Conservation (phyloP, 371 early-diverging fungal genomes). For the Batrachochytrium dendrobatidis region DNA sequence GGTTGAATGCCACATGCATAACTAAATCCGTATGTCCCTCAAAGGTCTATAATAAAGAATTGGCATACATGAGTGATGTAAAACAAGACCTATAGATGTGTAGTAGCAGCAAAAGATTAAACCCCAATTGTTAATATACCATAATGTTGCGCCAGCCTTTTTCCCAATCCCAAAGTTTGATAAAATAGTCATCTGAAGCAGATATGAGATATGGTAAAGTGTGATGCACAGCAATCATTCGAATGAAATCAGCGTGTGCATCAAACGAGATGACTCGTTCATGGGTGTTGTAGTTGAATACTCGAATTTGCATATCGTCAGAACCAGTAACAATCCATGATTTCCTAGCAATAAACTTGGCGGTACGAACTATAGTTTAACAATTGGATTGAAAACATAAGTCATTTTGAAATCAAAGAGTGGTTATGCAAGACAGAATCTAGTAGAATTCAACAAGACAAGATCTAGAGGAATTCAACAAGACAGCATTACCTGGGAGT, state of each 20-base stretch:
- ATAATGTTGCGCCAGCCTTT: constrained; percentile 94
- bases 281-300: constrained; percentile 99
- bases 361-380: constrained; percentile 74
- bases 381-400: no score
- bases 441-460: not conserved
- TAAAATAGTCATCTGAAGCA: constrained; percentile 96
- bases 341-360: constrained; percentile 93
- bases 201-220: constrained; percentile 90
- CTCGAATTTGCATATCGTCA: constrained; percentile 95
- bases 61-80: not conserved
- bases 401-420: not conserved
- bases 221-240: constrained; percentile 92
- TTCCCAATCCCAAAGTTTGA: constrained; percentile 99
- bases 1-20: constrained; percentile 93
- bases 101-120: not conserved
- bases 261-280: constrained; percentile 94
- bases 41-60: constrained; percentile 38
- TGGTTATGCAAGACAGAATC: not conserved
- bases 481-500: constrained; percentile 57
- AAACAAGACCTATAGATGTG: not conserved
- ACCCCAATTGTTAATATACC: constrained; percentile 32
- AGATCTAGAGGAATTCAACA: not conserved
- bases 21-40: constrained; percentile 98
- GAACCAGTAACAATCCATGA: constrained; percentile 95
- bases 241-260: constrained; percentile 98